Evolutionary conservation across 2,329 filamentous ascomycete species (phyloP).

Genomic region (Xenoacremonium recifei): DNA sequence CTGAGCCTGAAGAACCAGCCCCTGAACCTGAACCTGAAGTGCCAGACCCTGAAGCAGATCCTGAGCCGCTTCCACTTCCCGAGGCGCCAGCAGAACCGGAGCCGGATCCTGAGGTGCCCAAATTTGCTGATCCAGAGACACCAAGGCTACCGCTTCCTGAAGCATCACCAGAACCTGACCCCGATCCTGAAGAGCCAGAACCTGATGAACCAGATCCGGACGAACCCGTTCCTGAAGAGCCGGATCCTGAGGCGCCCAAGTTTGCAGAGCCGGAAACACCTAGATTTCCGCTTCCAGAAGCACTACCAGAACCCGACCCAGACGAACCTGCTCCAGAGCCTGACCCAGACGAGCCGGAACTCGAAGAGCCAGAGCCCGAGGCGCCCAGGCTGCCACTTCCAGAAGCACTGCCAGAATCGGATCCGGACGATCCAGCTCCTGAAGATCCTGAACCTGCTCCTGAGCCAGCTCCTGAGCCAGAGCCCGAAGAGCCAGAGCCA

Average conservation of each 20-base stretch:
- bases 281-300: too few relatives aligned
- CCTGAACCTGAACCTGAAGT: too few relatives aligned
- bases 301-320: background rate
- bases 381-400: background rate
- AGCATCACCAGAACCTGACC: too few relatives aligned
- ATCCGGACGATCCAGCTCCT: too few relatives aligned
- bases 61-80: too few relatives aligned
- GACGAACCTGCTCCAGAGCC: background rate
- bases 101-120: too few relatives aligned
- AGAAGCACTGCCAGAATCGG: background rate
- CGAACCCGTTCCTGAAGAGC: background rate
- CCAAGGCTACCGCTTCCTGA: too few relatives aligned
- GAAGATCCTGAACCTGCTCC: background rate
- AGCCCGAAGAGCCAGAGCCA: background rate
- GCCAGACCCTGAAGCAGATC: too few relatives aligned
- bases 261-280: too few relatives aligned
- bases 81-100: too few relatives aligned
- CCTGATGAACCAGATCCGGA: too few relatives aligned
- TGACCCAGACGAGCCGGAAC: background rate
- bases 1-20: background rate
- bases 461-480: background rate
- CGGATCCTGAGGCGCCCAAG: conserved; percentile 1
- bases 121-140: too few relatives aligned
- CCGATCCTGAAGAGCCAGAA: background rate
- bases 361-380: conserved; percentile 6